phyloP scores from a whole-genome alignment of 1,284 basidiomycete species.

The Cyathus pygmaeus region DNA sequence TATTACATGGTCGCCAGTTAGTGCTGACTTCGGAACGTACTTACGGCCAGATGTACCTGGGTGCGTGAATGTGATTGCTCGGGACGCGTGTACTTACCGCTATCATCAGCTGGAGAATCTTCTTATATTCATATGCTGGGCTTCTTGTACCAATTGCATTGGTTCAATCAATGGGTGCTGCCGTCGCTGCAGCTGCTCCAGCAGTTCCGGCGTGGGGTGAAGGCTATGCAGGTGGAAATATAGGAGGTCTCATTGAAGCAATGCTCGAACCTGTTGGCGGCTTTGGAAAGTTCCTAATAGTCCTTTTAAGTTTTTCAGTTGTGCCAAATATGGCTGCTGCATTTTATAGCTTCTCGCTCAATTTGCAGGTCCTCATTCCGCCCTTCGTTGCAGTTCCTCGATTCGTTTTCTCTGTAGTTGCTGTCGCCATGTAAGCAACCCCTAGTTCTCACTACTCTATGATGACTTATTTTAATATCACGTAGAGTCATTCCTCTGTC shows the following conservation, averaged over 20 bases:
- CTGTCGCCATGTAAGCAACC: conserved; percentile 77
- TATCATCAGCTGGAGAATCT: conserved; percentile 68
- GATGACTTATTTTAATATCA: neutral
- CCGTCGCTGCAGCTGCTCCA: conserved; percentile 67
- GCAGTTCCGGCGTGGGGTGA: conserved; percentile 74
- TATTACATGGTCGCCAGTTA: conserved; percentile 71
- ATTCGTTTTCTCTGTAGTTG: conserved; percentile 86
- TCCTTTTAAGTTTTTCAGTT: conserved; percentile 82
- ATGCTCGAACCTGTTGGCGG: conserved; percentile 77
- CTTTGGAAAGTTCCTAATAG: conserved; percentile 89
- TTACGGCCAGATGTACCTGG: conserved; percentile 65
- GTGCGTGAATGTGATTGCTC: conserved; percentile 40
- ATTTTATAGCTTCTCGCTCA: conserved; percentile 87
- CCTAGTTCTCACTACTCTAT: neutral
- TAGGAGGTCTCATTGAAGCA: conserved; percentile 79
- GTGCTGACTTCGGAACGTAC: conserved; percentile 81
- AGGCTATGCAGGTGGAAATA: conserved; percentile 69
- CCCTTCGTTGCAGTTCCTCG: conserved; percentile 76
- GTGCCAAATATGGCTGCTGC: conserved; percentile 87
- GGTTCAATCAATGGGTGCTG: conserved; percentile 82
- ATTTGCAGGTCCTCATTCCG: conserved; percentile 83
- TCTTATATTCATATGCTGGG: conserved; percentile 79
- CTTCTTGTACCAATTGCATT: conserved; percentile 72
- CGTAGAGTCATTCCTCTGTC: conserved; percentile 65
- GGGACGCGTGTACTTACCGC: neutral